phyloP scores from a whole-genome alignment of 164 flowering plant species.

The Aristolochia californica region DNA sequence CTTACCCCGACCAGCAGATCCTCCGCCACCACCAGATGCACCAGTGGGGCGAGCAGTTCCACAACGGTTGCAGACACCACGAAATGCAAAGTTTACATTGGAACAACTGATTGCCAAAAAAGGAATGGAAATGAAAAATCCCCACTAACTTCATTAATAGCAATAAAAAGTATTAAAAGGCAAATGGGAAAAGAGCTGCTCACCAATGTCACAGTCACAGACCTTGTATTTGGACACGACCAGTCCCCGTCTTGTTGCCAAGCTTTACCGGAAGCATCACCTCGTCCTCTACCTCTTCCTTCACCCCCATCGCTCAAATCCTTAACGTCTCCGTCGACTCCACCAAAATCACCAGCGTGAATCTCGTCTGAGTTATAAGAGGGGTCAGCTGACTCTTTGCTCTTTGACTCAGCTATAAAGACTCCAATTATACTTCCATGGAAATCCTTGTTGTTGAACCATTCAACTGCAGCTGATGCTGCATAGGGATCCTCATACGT shows the following conservation, averaged over 20 bases:
- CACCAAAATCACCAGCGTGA: slow-evolving; percentile 30
- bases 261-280: slow-evolving; percentile 64
- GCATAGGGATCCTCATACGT: slow-evolving; percentile 99
- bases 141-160: slow-evolving; percentile 1
- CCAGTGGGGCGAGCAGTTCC: slow-evolving; percentile 96
- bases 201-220: slow-evolving; percentile 99
- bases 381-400: slow-evolving; percentile 36
- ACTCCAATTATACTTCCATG: slow-evolving; percentile 87
- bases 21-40: slow-evolving; percentile 48
- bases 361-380: slow-evolving; percentile 18
- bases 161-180: background rate
- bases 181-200: slow-evolving; percentile 82
- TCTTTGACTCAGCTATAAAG: slow-evolving; percentile 75
- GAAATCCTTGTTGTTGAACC: slow-evolving; percentile 95
- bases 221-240: slow-evolving; percentile 99
- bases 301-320: slow-evolving; percentile 41
- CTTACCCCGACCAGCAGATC: slow-evolving; percentile 73
- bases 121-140: slow-evolving; percentile 19
- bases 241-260: slow-evolving; percentile 99
- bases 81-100: slow-evolving; percentile 96
- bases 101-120: slow-evolving; percentile 49
- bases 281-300: slow-evolving; percentile 71
- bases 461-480: slow-evolving; percentile 93
- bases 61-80: slow-evolving; percentile 97
- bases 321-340: slow-evolving; percentile 30